These are phyloP conservation scores for Pseudogymnoascus sp. DNA, from an alignment of 2,329 filamentous ascomycete species.

Conservation along the genomic window DNA sequence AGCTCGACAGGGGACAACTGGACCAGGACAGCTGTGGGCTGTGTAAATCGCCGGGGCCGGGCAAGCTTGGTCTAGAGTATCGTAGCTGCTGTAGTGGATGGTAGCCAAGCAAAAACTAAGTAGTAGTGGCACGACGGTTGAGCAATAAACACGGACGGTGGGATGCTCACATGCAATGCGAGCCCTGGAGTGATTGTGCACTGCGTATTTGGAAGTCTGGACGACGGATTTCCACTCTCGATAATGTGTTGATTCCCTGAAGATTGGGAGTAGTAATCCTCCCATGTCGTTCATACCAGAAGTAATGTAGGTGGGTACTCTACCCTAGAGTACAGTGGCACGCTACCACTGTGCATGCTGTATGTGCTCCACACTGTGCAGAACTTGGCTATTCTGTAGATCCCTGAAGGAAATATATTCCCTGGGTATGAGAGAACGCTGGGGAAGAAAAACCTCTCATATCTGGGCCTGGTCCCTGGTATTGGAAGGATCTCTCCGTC, in stretches of 20 bases:
- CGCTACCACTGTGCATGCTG: neutral
- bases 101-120: neutral
- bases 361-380: neutral
- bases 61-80: conserved; percentile 5
- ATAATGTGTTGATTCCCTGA: neutral
- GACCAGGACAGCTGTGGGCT: neutral
- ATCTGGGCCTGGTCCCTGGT: neutral
- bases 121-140: neutral
- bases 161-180: conserved; percentile 1
- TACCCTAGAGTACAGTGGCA: neutral
- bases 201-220: neutral
- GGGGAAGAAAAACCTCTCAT: neutral
- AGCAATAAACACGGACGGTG: neutral
- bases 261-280: neutral
- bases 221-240: neutral
- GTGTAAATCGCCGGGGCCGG: neutral
- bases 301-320: neutral
- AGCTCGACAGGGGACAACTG: conserved; percentile 2
- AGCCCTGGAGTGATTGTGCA: neutral
- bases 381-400: neutral
- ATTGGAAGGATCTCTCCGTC: neutral
- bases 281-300: neutral
- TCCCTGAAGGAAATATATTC: neutral
- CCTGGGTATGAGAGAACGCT: neutral
- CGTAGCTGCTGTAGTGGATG: neutral